phyloP scores from a whole-genome alignment of 176 grass and related monocot genomes.

The Metroxylon sagu region DNA sequence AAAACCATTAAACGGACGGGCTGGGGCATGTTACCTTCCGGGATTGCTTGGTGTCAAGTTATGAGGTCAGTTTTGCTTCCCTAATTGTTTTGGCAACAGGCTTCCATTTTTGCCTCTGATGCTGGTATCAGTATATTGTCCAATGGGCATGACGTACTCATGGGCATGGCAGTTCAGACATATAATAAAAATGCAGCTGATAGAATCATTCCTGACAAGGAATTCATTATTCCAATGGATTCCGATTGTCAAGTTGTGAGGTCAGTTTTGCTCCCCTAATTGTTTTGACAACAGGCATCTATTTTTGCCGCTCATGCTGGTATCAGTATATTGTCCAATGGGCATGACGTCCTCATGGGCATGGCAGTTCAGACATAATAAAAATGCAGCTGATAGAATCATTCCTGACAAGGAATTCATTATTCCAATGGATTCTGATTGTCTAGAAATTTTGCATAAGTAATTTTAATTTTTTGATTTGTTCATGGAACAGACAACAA shows the following conservation, averaged over 20 bases:
- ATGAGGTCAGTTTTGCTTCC: slow-evolving; percentile 58
- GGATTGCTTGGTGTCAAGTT: slow-evolving; percentile 50
- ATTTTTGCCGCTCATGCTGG: slow-evolving; percentile 75
- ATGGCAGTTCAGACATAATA: slow-evolving; percentile 56
- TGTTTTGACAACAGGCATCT: slow-evolving; percentile 53
- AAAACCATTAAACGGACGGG: slow-evolving; percentile 39
- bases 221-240: too few species aligned
- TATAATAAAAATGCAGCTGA: slow-evolving; percentile 23
- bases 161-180: slow-evolving; percentile 73
- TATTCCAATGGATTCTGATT: too few species aligned
- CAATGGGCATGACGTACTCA: slow-evolving; percentile 70
- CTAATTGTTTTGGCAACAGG: slow-evolving; percentile 38
- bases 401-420: background rate
- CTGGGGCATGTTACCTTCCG: slow-evolving; percentile 37
- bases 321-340: slow-evolving; percentile 52
- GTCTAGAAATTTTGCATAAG: too few species aligned
- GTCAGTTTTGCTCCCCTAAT: slow-evolving; percentile 43
- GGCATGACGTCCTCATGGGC: slow-evolving; percentile 87
- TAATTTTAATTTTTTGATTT: too few species aligned
- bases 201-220: too few species aligned
- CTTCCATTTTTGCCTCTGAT: slow-evolving; percentile 85
- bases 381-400: slow-evolving; percentile 29
- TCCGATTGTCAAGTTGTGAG: slow-evolving; percentile 65
- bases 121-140: slow-evolving; percentile 60
- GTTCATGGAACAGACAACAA: too few species aligned